Evolutionary conservation across 1,139 yeast genomes (phyloP), one percentile per base, ranked within the genome.

Genomic region (Suhomyces yuchorum): DNA sequence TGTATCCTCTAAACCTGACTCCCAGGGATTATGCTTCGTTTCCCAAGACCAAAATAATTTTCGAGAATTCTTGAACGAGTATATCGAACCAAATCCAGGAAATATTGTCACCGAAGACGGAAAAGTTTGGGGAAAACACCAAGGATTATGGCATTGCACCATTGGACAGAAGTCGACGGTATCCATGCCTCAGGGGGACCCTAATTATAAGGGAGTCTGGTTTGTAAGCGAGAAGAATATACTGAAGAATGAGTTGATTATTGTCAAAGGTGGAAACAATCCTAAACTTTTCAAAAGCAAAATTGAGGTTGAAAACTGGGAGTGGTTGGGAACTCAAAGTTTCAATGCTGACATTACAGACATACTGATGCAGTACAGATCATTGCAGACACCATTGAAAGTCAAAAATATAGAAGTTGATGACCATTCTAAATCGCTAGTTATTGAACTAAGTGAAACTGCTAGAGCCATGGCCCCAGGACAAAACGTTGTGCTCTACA

Each of bases 1-100:
- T 1, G 85, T 88, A 1, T 90, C 93, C 1, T 65, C 70, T 15
- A 92, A 92, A 59, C 95, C 91, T 0, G 99, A 93, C 62, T 90
- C 97, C 0, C 96, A 90, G 62, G 99, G 99, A 0, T 74, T 93
- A 11, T 93, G 99, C 63, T 93, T 93, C 71, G 97, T 93, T 8
- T 82, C 85, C 47, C 87, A 88, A 58, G 77, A 78, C 40, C 77
- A 82, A 48, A 84, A 80, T n/a, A 80, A 84, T 50, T 92, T 95
- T 66, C 76, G 86, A 37, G 81, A 84, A 48, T 95, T 93, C 57
- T 68, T 93, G 35, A 73, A 78, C 50, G 95, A 92, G 52, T 93
- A 87, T 59, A 75, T 93, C 2, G 78, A 74, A 17, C 84, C 87
- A 2, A 75, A 74, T 4, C 90, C 91, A 1, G 98, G 98, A 0